Percentiles rank a stretch among this genome's conserved stretches.
phyloP scores from a whole-genome alignment of 768 basidiomycete species.

The Rhizopogon sp. region DNA sequence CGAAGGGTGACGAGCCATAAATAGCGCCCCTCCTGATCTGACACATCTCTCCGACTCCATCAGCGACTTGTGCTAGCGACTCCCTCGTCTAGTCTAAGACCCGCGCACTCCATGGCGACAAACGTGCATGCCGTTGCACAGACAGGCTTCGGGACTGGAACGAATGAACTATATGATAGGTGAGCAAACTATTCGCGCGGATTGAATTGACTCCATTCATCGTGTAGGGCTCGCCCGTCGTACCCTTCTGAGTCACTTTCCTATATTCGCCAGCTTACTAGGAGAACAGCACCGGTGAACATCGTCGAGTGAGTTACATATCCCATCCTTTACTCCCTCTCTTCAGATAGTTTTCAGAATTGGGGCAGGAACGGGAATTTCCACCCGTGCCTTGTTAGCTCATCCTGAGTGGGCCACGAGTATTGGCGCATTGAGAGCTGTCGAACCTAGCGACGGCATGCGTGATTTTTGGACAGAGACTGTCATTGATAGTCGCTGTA shows the following conservation, averaged over 20 bases:
- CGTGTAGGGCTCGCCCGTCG: constrained; percentile 70
- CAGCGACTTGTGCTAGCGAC: not conserved
- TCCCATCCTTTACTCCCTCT: not conserved
- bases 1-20: too few species aligned
- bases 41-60: too few species aligned
- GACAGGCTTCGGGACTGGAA: constrained; percentile 70
- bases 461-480: constrained; percentile 59
- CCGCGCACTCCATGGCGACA: constrained; percentile 20
- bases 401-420: constrained; percentile 50
- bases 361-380: constrained; percentile 85
- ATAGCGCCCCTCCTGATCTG: too few species aligned
- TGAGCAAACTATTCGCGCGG: constrained; percentile 32
- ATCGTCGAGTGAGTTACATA: constrained; percentile 58
- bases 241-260: constrained; percentile 65
- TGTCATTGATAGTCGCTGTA: constrained; percentile 48
- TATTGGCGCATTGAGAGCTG: constrained; percentile 53
- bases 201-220: not conserved
- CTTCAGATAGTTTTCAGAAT: constrained; percentile 40
- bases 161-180: constrained; percentile 81
- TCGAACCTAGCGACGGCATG: constrained; percentile 91
- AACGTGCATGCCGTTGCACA: constrained; percentile 61
- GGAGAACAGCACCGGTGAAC: constrained; percentile 40
- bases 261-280: constrained; percentile 51
- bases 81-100: not conserved
- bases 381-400: constrained; percentile 74